Base-by-base conservation (phyloP, 257 asterid species). In the Nicotiana paniculata region DNA sequence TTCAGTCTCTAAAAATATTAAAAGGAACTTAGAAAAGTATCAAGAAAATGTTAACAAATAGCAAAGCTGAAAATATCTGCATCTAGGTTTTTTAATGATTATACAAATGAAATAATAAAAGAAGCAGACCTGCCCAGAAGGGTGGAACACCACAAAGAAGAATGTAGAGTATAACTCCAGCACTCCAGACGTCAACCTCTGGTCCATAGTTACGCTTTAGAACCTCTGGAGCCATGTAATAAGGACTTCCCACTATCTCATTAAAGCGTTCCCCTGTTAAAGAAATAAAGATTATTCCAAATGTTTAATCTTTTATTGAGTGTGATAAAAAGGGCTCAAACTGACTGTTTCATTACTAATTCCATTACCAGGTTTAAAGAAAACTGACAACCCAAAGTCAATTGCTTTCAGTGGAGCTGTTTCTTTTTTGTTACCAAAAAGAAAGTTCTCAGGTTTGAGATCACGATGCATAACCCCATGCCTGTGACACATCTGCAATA, bases 111-210 rank as follows among this genome's bases (percentile, higher is more conserved):
- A 51, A 26, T 15, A 74, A 10, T 1, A 8, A 69, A 65, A 63
- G 35, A 81, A 70, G 37, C 86, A 57, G 59, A 92, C 96, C 96
- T 86, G 96, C 96, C 96, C 96, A 92, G 84, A 92, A 92, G 9
- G 97, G 97, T 64, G 97, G 97, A 78, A 89, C 97, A 62, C 96
- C 96, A 84, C 96, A 92, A 61, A 92, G 91, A 64, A 92, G 89
- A 86, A 92, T 92, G 83, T 92, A 90, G 51, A 90, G 89, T 84
- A 92, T 88, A 79, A 90, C 94, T 57, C 97, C 97, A 79, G 93
- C 94, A 83, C 97, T 92, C 97, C 97, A 92, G 62, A 90, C 86
- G 75, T 92, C 97, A 78, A 92, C 86, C 85, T 92, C 95, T 21
- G 89, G 95, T 9, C 97, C 97, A 46, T 92, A 92, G 53, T 90